Base-by-base conservation (phyloP, 1,284 basidiomycete genomes). In the Coniferiporia sulphurascens region DNA sequence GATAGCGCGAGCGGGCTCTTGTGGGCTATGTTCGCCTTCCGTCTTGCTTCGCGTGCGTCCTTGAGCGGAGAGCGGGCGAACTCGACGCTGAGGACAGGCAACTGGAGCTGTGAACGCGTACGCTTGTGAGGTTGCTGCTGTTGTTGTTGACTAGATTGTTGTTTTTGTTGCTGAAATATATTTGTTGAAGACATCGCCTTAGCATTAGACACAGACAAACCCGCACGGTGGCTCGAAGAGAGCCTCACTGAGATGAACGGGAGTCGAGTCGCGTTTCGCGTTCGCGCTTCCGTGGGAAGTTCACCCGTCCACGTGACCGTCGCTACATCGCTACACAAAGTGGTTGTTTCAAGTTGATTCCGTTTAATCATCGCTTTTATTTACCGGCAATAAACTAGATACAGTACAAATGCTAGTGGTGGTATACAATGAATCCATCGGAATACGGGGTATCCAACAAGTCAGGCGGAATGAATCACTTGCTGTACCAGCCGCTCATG, bases 401-500 rank as follows among this genome's bases (percentile, higher is more conserved):
- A 41, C 38, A 41, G 38, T 46, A 19, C 44, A n/a, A n/a, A 17
- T 46, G 44, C 44, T 8, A 21, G 44, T 21, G 15, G 19, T 46
- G 17, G 17, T n/a, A 46, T n/a, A 46, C 15, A 46, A 17, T n/a
- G 17, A 17, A 43, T 12, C 3, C n/a, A 43, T n/a, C 12, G 41
- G 41, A 17, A 19, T 46, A 46, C 44, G 44, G 8, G 8, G 19
- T 32, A 51, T n/a, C 15, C 49, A 32, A 51, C 10, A 21, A 17
- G 15, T 9, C 9, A 6, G 27, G 27, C 22, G 19, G 21, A 43
- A 1, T 48, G 36, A 1, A 34, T 53, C 49, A 61, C n/a, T 38
- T 61, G 55, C 55, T 62, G 44, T 58, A 62, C 61, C 61, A 62
- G 17, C 61, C 61, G 36, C 57, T 59, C 57, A 62, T 59, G 19